Conservation (phyloP, 129 eudicot species). For the Pittosporum tobira region DNA sequence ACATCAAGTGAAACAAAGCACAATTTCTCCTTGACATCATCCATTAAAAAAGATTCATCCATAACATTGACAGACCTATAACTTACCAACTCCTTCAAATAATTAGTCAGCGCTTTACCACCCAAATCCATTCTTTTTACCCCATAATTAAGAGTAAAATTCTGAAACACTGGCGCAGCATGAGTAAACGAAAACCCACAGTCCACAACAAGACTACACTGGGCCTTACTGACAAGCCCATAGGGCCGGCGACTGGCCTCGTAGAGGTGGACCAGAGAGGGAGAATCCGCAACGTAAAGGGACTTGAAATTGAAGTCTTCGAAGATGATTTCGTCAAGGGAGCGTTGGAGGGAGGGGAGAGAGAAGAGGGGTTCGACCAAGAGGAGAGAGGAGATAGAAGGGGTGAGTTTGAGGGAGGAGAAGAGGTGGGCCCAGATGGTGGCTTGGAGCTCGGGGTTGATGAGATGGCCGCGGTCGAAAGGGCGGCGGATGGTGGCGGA, state of each 20-base stretch:
- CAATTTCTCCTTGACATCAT: conserved; percentile 89
- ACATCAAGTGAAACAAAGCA: conserved; percentile 86
- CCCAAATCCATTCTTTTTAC: conserved; percentile 96
- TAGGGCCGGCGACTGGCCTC: conserved; percentile 76
- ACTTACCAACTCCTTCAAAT: conserved; percentile 78
- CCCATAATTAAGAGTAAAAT: conserved; percentile 66
- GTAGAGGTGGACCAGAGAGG: conserved; percentile 65
- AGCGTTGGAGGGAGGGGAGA: conserved; percentile 52
- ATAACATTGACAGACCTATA: conserved; percentile 77
- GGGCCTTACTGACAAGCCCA: conserved; percentile 60
- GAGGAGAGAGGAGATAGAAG: conserved; percentile 55
- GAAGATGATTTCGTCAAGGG: conserved; percentile 64
- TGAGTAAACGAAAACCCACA: conserved; percentile 80
- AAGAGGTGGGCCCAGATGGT: conserved; percentile 86
- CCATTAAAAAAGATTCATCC: conserved; percentile 84
- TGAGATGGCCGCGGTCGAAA: conserved; percentile 85
- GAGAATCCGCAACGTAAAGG: conserved; percentile 51
- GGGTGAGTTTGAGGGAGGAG: conserved; percentile 43
- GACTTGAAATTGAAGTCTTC: conserved; percentile 66
- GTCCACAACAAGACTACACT: conserved; percentile 84
- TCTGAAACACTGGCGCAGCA: conserved; percentile 84
- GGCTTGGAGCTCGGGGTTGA: conserved; percentile 83
- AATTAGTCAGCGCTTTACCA: conserved; percentile 92
- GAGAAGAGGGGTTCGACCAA: conserved; percentile 71
- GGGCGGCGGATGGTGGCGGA: conserved; percentile 97